phyloP scores from a whole-genome alignment of 441 rosid species.

The Mallotus japonicus region DNA sequence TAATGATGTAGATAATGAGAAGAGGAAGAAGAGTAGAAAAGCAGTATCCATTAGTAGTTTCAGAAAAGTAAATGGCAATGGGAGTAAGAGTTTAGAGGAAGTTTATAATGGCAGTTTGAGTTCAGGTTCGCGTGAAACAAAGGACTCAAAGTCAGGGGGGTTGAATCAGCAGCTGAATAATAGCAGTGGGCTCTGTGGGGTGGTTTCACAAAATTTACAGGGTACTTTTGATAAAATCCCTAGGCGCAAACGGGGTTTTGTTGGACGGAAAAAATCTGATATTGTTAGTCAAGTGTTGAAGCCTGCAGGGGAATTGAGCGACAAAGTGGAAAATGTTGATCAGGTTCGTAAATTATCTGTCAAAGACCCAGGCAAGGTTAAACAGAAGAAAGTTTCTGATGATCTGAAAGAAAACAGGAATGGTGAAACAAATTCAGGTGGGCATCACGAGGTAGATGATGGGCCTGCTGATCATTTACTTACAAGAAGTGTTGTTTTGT shows the following conservation, averaged over 20 bases:
- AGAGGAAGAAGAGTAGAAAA: constrained; percentile 60
- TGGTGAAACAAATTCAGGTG: constrained; percentile 29
- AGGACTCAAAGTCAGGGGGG: constrained; percentile 38
- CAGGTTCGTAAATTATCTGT: constrained; percentile 30
- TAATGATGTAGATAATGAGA: constrained; percentile 32
- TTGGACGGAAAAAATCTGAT: constrained; percentile 62
- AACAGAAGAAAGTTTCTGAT: constrained; percentile 36
- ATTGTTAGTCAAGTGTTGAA: constrained; percentile 35
- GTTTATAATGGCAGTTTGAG: constrained; percentile 46
- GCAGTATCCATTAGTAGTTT: constrained; percentile 54
- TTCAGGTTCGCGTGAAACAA: constrained; percentile 31
- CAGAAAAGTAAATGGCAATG: constrained; percentile 39
- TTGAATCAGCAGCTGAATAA: constrained; percentile 37
- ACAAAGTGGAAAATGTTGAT: constrained; percentile 32
- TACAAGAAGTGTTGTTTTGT: constrained; percentile 36
- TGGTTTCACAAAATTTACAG: constrained; percentile 48
- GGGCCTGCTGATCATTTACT: constrained; percentile 29
- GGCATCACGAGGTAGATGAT: constrained; percentile 40
- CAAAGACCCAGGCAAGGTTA: constrained; percentile 38
- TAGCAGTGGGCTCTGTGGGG: constrained; percentile 27
- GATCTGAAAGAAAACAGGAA: constrained; percentile 36
- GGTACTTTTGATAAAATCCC: constrained; percentile 53
- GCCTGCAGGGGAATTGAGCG: constrained; percentile 35
- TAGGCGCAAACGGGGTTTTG: constrained; percentile 70
- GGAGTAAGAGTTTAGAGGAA: constrained; percentile 49